Base-by-base conservation (phyloP, 2,329 filamentous ascomycete species). In the Paraphaeosphaeria sporulosa region DNA sequence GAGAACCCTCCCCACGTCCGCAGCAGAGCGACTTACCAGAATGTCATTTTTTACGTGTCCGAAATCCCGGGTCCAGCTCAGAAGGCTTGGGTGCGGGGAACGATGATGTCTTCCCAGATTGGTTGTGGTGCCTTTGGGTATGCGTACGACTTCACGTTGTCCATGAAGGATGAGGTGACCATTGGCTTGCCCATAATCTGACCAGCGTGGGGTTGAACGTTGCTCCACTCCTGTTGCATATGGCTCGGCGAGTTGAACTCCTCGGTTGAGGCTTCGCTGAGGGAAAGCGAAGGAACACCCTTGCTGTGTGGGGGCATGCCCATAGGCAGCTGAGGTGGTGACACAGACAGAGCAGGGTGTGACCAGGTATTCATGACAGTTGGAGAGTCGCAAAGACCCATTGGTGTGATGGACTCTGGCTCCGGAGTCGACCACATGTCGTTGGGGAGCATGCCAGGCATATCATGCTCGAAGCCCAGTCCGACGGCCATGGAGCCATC, bases 191-290 rank as follows among this genome's bases (percentile, higher is more conserved):
- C 50, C 60, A 71, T 64, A 55, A 81, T 72, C 27, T 80, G 71
- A 38, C 75, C 76, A 17, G 79, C 77, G 38, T 77, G 79, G 66
- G 81, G 82, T 49, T 79, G 77, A 67, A 83, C 84, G 32, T 76
- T 78, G 12, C 76, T 75, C 83, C 83, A 85, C 12, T 79, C 79
- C 17, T 83, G 79, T 53, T 82, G 81, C 38, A 79, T 77, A 15
- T 75, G 70, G 43, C 56, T 56, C 2, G 69, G 64, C 10, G 69
- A 68, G 48, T 69, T 63, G 44, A 61, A 67, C 21, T 73, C 70
- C 10, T 68, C 68, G 10, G 63, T 54, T 10, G 71, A 72, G 54
- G 62, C 65, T 36, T 74, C 71, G 62, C 69, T 71, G 17, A 71
- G 62, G 10, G 68, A 69, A 15, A 71, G 60, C 42, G 70, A 70